Conservation (phyloP, 2,329 filamentous ascomycete genomes). For the Trichoderma simmonsii region DNA sequence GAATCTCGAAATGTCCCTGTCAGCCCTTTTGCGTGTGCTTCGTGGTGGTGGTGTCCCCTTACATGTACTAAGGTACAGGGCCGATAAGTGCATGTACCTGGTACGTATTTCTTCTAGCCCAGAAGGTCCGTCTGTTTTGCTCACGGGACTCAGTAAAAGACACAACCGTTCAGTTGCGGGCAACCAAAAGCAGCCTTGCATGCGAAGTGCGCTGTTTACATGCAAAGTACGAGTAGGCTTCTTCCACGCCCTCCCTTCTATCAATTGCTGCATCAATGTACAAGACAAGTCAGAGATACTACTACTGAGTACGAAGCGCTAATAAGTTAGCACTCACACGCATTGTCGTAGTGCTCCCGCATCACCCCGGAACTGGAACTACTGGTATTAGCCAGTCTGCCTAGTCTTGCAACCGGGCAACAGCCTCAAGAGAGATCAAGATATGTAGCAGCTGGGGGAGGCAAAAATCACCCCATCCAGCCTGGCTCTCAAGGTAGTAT, state of each 20-base stretch:
- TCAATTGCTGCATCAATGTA: neutral
- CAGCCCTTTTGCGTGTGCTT: constrained; percentile 6
- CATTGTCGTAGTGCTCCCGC: neutral
- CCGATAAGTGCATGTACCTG: neutral
- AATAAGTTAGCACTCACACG: neutral
- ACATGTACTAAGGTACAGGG: neutral
- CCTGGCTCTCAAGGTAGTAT: neutral
- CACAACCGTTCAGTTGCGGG: neutral
- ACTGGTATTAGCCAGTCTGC: neutral
- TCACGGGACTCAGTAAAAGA: neutral
- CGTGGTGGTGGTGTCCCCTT: neutral
- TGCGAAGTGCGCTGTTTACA: neutral
- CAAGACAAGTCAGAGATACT: neutral
- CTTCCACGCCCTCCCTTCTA: neutral
- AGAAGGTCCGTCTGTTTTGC: neutral
- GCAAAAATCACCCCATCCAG: neutral
- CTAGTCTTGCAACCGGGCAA: constrained; percentile 1
- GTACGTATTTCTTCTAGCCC: neutral
- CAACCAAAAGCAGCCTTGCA: constrained; percentile 3
- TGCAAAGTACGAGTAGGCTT: neutral
- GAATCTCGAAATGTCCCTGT: constrained; percentile 13
- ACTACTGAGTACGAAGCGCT: neutral
- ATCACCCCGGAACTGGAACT: neutral
- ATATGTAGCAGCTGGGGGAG: neutral
- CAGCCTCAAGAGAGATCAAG: constrained; percentile 4